Conservation (phyloP, 306 rosid species). For the Arachis stenosperma region DNA sequence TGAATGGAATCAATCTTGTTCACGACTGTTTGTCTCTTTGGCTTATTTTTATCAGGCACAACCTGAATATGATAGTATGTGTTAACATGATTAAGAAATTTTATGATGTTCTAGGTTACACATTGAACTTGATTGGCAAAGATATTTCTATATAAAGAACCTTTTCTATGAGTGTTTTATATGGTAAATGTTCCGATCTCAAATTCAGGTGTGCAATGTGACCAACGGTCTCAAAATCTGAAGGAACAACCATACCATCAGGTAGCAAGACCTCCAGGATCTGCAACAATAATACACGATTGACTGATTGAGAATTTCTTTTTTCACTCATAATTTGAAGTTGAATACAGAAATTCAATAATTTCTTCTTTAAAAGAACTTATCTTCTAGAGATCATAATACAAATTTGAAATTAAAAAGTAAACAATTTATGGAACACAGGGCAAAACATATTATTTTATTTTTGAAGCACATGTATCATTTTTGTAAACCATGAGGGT, state of each 20-base stretch:
- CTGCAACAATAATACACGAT: conserved; percentile 54
- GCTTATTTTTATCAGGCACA: conserved; percentile 84
- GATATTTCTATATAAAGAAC: conserved; percentile 42
- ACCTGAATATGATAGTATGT: conserved; percentile 64
- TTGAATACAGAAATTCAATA: conserved; percentile 6
- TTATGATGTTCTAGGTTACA: conserved; percentile 4
- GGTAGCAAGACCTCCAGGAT: conserved; percentile 82
- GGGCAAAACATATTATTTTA: conserved; percentile 22
- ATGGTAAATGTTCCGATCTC: conserved; percentile 79
- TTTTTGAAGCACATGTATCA: conserved; percentile 6
- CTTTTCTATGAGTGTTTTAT: conserved; percentile 87
- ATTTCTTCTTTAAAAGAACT: neutral
- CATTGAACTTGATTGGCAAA: conserved; percentile 10
- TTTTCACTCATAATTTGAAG: conserved; percentile 25
- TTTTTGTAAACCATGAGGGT: conserved; percentile 1
- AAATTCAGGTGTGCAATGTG: conserved; percentile 93
- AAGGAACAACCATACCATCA: conserved; percentile 68
- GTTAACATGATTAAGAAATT: conserved; percentile 33
- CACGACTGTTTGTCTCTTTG: conserved; percentile 85
- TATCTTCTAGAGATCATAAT: conserved; percentile 3
- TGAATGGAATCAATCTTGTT: conserved; percentile 82
- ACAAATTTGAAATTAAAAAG: conserved; percentile 22
- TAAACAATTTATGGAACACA: conserved; percentile 4
- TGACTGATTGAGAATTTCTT: conserved; percentile 2
- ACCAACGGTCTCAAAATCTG: conserved; percentile 86